Evolutionary conservation across 257 asterid genomes (phyloP).

Genomic region (Forsythia viridissima): DNA sequence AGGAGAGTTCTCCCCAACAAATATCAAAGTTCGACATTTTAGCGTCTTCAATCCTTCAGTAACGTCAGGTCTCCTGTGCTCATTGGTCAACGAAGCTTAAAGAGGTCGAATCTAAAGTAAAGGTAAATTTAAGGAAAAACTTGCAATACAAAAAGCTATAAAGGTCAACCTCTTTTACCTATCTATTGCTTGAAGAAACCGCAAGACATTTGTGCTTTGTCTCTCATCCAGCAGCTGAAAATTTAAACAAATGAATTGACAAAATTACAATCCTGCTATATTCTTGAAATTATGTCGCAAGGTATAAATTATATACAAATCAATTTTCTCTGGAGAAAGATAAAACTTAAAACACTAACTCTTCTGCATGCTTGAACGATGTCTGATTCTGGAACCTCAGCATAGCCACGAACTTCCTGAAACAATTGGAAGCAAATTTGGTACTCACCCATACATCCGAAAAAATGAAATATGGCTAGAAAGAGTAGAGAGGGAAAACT

Average conservation of each 20-base stretch:
- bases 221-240: constrained; percentile 89
- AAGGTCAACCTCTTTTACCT: constrained; percentile 38
- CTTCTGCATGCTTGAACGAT: constrained; percentile 95
- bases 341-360: constrained; percentile 43
- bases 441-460: neutral
- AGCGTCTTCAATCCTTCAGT: constrained; percentile 68
- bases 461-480: neutral
- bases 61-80: constrained; percentile 77
- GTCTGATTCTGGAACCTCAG: constrained; percentile 75
- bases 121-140: constrained; percentile 1
- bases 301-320: constrained; percentile 3
- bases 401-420: constrained; percentile 84
- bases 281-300: neutral
- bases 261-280: neutral
- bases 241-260: constrained; percentile 11
- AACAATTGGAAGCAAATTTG: constrained; percentile 24
- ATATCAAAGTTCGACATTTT: constrained; percentile 79
- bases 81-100: constrained; percentile 23
- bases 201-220: constrained; percentile 76
- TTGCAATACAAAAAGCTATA: neutral
- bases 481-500: neutral
- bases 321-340: neutral
- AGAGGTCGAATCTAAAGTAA: constrained; percentile 15
- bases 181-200: constrained; percentile 79
- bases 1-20: constrained; percentile 88